Conservation (phyloP, 1,139 yeast species). For the Scheffersomyces illinoinensis region DNA sequence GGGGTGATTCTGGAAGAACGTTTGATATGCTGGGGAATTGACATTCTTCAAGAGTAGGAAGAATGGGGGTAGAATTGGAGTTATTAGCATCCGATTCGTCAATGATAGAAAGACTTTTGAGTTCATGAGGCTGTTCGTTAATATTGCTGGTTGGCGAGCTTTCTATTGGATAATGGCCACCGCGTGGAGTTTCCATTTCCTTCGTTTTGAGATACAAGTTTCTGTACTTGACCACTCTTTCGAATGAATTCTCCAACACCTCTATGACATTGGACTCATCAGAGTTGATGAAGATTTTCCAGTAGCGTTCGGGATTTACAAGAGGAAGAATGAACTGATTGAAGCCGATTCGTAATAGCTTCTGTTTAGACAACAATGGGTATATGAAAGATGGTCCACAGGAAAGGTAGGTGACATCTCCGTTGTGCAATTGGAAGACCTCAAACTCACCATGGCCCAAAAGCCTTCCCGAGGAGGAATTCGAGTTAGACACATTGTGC, state of each 20-base stretch:
- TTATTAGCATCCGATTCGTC: constrained; percentile 12
- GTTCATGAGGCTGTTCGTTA: constrained; percentile 17
- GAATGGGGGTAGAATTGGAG: neutral
- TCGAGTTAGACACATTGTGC: constrained; percentile 16
- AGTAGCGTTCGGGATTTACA: constrained; percentile 70
- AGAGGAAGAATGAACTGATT: constrained; percentile 64
- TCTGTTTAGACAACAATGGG: constrained; percentile 63
- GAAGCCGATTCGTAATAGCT: constrained; percentile 52
- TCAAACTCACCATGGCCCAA: constrained; percentile 65
- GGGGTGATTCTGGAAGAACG: constrained; percentile 47
- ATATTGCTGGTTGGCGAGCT: constrained; percentile 1
- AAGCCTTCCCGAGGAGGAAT: constrained; percentile 41
- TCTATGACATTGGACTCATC: constrained; percentile 32
- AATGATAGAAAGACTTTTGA: constrained; percentile 12
- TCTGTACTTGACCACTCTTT: constrained; percentile 45
- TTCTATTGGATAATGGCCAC: neutral
- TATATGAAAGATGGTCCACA: constrained; percentile 59
- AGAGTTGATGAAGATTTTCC: constrained; percentile 58
- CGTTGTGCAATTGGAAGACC: constrained; percentile 63
- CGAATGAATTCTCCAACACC: constrained; percentile 39
- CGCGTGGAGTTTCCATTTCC: neutral
- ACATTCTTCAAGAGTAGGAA: neutral
- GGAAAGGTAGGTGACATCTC: constrained; percentile 60
- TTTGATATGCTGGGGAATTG: constrained; percentile 9
- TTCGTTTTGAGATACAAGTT: constrained; percentile 30